phyloP scores from a whole-genome alignment of 108 stramenopile genomes.

The Cyclotella baltica region DNA sequence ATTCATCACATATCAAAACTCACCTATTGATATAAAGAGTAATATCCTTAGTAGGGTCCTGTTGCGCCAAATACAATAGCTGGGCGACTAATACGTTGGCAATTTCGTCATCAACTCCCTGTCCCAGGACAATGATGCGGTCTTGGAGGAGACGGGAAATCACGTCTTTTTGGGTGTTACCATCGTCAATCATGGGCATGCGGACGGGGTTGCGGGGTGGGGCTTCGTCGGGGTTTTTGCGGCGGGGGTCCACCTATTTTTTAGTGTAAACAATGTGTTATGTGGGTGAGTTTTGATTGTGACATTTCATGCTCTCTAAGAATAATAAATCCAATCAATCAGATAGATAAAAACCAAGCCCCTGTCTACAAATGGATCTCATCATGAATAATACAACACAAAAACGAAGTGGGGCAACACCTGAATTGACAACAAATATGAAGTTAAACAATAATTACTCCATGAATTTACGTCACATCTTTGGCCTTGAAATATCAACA shows the following conservation, averaged over 20 bases:
- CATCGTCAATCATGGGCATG: constrained; percentile 77
- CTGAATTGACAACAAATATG: too few relatives aligned
- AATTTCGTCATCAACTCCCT: constrained; percentile 93
- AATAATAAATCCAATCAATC: too few relatives aligned
- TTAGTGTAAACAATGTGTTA: not conserved
- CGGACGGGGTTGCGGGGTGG: constrained; percentile 62
- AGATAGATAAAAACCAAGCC: too few relatives aligned
- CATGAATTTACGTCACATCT: too few relatives aligned
- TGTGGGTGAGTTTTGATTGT: too few relatives aligned
- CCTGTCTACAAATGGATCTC: too few relatives aligned
- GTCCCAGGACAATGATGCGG: constrained; percentile 92
- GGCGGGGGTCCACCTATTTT: constrained; percentile 81
- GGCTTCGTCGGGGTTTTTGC: constrained; percentile 80
- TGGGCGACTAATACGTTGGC: constrained; percentile 94
- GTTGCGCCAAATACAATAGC: constrained; percentile 93
- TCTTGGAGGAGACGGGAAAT: constrained; percentile 93
- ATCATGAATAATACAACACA: too few relatives aligned
- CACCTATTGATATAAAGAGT: constrained; percentile 98
- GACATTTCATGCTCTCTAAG: too few relatives aligned
- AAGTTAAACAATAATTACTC: too few relatives aligned
- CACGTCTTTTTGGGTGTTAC: constrained; percentile 93
- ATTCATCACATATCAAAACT: too few relatives aligned
- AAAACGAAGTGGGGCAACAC: too few relatives aligned
- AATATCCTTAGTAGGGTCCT: constrained; percentile 94
- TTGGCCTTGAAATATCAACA: too few relatives aligned